A percentile compares a stretch with the other conserved stretches of the same genome.
phyloP scores from a whole-genome alignment of 2,329 filamentous ascomycete species.

The Zasmidium citrigriseum region DNA sequence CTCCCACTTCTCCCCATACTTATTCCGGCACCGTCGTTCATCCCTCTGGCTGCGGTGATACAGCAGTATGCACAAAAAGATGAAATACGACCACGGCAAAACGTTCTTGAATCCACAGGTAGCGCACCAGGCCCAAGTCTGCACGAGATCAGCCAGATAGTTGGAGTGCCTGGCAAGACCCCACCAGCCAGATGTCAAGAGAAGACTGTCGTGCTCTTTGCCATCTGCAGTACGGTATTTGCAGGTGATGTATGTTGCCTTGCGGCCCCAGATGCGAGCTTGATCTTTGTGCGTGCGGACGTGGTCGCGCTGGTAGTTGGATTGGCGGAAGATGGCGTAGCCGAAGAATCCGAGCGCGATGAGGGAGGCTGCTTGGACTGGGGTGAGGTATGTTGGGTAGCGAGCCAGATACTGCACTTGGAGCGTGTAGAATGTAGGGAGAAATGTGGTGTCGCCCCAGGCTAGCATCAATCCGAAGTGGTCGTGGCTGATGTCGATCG shows the following conservation, averaged over 20 bases:
- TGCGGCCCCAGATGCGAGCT: constrained; percentile 19
- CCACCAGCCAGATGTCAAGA: constrained; percentile 24
- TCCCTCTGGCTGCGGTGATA: constrained; percentile 16
- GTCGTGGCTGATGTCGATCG: constrained; percentile 26
- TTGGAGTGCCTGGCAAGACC: constrained; percentile 23
- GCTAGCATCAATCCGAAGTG: constrained; percentile 27
- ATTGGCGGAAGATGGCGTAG: constrained; percentile 21
- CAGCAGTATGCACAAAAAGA: constrained; percentile 21
- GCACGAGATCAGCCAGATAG: constrained; percentile 23
- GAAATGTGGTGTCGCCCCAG: constrained; percentile 24
- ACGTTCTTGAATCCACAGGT: constrained; percentile 22
- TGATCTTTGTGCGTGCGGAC: constrained; percentile 18
- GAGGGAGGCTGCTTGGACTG: constrained; percentile 12
- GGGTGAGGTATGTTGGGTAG: constrained; percentile 20
- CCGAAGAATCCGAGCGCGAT: constrained; percentile 15
- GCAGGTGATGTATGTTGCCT: constrained; percentile 21
- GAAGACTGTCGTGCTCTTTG: constrained; percentile 18
- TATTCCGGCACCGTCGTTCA: constrained; percentile 19
- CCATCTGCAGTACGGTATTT: constrained; percentile 21
- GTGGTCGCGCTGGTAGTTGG: constrained; percentile 21
- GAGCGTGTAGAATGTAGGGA: constrained; percentile 24
- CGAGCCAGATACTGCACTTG: constrained; percentile 24
- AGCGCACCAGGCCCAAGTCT: constrained; percentile 22
- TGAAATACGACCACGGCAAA: constrained; percentile 23
- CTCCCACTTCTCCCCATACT: constrained; percentile 24